Evolutionary conservation across 1,284 basidiomycete species (phyloP), one percentile per base, ranked within the genome.

Genomic region (Ganoderma meredithae): DNA sequence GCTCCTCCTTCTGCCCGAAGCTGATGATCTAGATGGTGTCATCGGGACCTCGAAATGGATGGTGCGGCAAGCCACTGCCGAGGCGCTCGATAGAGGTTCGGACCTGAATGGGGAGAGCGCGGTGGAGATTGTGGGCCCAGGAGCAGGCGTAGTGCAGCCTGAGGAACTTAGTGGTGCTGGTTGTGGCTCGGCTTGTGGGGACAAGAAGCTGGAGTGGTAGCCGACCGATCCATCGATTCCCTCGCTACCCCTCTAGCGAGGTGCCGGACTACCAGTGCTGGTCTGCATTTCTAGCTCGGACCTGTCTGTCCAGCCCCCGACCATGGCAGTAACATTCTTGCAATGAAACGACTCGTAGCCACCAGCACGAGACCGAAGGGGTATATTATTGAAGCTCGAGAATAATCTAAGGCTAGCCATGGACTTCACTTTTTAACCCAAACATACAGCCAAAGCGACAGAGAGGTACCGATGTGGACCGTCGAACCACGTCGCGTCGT

Each of bases 41-140:
- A 85, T 93, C 25, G 90, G 90, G 3, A 91, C 88, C 5, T 83
- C 83, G 25, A 90, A 89, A 77, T 92, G 88, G 88, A 86, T 90
- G 79, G 79, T 86, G 10, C 79, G 78, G 61, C 85, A 88, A 67
- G 86, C 86, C 0, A 83, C 84, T 1, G 83, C 85, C 0, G 84
- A 87, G 60, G 80, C 83, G 4, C 65, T 82, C 7, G 83, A 83
- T 3, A 77, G 81, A 47, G 82, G 82, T 44, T 44, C 40, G 6
- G 59, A 55, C 8, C 36, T 22, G 17, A 80, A 82, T 0, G 81
- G 83, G 0, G 76, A 78, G 31, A 64, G 68, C 19, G 76, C 80
- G 33, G 79, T 89, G 27, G 83, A 87, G 69, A 84, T 89, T 31
- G 74, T 74, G 1, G 74, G 74, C 2, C 74, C 76, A 0, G 25